Evolutionary conservation across 345 rosid genomes (phyloP).

Genomic region (Cardamine chenopodiifolia): DNA sequence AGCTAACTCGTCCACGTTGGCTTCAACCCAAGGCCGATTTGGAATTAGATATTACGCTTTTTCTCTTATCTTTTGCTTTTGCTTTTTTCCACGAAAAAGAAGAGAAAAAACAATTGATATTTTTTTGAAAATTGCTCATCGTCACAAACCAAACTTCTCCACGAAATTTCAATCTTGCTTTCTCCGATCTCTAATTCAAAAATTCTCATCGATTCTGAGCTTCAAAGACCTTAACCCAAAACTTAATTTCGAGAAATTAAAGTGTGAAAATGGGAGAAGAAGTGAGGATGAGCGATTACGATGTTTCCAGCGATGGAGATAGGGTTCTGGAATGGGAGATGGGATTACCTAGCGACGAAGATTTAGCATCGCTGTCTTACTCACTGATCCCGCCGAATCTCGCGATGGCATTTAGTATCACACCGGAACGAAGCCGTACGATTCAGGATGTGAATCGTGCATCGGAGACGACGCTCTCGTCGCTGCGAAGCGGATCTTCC

Average conservation of each 20-base stretch:
- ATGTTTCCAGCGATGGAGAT: slow-evolving; percentile 54
- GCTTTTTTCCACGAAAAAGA: background rate
- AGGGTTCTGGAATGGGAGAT: slow-evolving; percentile 81
- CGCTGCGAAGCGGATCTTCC: slow-evolving; percentile 48
- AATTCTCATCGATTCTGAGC: slow-evolving; percentile 1
- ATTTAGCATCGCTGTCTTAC: slow-evolving; percentile 76
- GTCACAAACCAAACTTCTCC: slow-evolving; percentile 46
- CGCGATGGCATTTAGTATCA: slow-evolving; percentile 83
- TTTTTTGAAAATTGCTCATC: slow-evolving; percentile 32
- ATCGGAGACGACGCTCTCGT: slow-evolving; percentile 64
- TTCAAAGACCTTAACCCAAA: background rate
- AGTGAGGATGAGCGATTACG: slow-evolving; percentile 48
- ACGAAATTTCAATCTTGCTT: slow-evolving; percentile 16
- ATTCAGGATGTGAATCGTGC: slow-evolving; percentile 70
- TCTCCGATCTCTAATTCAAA: slow-evolving; percentile 23
- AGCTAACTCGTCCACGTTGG: slow-evolving; percentile 75
- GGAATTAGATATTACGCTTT: slow-evolving; percentile 70
- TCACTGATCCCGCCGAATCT: slow-evolving; percentile 69
- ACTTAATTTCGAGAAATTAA: background rate
- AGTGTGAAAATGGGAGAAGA: slow-evolving; percentile 44
- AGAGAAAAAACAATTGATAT: background rate
- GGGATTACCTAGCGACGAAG: slow-evolving; percentile 74
- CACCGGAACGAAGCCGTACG: slow-evolving; percentile 60
- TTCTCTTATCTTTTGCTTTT: slow-evolving; percentile 32
- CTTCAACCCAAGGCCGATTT: slow-evolving; percentile 49